Evolutionary conservation across 768 basidiomycete genomes (phyloP).

Genomic region (Pholiota conissans): DNA sequence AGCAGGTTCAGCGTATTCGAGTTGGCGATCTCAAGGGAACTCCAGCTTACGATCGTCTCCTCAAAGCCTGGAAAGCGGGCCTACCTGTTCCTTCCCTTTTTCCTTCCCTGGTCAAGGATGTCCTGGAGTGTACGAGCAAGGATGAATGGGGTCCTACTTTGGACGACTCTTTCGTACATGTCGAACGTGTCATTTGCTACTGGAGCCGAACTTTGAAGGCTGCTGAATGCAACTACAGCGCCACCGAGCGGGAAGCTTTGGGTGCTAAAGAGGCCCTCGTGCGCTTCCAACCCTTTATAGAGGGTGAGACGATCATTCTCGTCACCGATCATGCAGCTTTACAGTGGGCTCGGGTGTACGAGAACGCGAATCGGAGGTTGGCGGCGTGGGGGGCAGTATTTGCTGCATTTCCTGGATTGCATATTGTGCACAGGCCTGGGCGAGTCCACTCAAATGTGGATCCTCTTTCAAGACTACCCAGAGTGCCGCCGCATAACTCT

Average conservation of each 20-base stretch:
- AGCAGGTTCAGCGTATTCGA: slow-evolving; percentile 31
- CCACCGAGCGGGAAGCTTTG: too few species aligned
- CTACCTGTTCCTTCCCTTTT: slow-evolving; percentile 19
- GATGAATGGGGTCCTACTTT: background rate
- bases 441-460: slow-evolving; percentile 33
- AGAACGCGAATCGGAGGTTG: slow-evolving; percentile 24
- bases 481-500: slow-evolving; percentile 16
- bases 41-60: slow-evolving; percentile 21
- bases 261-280: too few species aligned
- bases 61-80: slow-evolving; percentile 16
- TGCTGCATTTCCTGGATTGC: too few species aligned
- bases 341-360: slow-evolving; percentile 22
- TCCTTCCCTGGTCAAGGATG: background rate
- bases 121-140: too few species aligned
- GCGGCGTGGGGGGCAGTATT: slow-evolving; percentile 31
- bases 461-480: slow-evolving; percentile 17
- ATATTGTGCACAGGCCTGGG: slow-evolving; percentile 33
- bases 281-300: slow-evolving; percentile 33
- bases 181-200: slow-evolving; percentile 31
- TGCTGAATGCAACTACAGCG: too few species aligned
- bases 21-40: slow-evolving; percentile 29
- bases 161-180: slow-evolving; percentile 25
- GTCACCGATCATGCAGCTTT: slow-evolving; percentile 26
- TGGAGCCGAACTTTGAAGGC: slow-evolving; percentile 26
- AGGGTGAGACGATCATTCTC: slow-evolving; percentile 29